Evolutionary conservation across 768 basidiomycete genomes (phyloP), one percentile per base, ranked within the genome.

Genomic region (Lentinula detonsa): DNA sequence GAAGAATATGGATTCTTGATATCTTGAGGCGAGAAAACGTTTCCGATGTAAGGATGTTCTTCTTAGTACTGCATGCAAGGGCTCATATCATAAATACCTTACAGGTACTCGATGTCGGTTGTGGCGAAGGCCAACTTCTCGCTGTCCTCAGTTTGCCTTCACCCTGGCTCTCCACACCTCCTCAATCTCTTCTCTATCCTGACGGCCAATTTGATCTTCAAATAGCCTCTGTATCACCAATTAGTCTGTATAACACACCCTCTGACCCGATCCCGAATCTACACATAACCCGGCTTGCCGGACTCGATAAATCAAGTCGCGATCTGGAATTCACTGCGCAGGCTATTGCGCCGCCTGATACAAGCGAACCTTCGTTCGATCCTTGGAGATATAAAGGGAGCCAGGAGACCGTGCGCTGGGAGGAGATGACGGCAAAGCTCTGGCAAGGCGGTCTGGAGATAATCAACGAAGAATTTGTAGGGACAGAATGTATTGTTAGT

Each of bases 71-170:
- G 5, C 33, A 0, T 31, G 18, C 48, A n/a, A 9, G 45, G 48
- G 50, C 52, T 10, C 16, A 31, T 7, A n/a, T 10, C 18, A 31
- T 7, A n/a, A 4, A 57, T 46, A 55, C 31, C 56, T 33, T 23
- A 10, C 61, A 93, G 91, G 78, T 94, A 6, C 75, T 93, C 52
- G 93, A 95, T 66, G 76, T 93, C 31, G 93, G 93, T 4, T 95
- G 93, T 65, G 93, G 93, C 43, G 85, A 91, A 71, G 93, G 93
- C 21, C 77, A 85, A 42, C 78, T 95, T 7, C 81, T 95, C 13
- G 70, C 77, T 0, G 80, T 85, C 9, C 83, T 95, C 10, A 83
- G 83, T 64, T 86, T 90, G 67, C 88, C 93, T 0, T 85, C 92
- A 1, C 85, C 87, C 0, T 89, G 88, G 83, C 80, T 87, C 28